Conservation (phyloP, 129 eudicot genomes). For the Centaurea solstitialis region DNA sequence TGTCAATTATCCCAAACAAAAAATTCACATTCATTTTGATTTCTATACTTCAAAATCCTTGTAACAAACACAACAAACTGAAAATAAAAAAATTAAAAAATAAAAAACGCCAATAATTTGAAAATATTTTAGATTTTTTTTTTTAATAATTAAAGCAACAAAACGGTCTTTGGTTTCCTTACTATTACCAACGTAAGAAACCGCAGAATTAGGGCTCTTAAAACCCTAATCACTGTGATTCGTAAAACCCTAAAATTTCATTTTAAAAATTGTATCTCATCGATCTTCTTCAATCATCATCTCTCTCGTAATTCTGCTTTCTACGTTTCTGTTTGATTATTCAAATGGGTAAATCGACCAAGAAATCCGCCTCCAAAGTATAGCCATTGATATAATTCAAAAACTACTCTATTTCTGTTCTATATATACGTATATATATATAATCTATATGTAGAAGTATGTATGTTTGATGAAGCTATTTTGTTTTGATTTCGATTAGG, state of each 20-base stretch:
- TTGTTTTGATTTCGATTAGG: neutral
- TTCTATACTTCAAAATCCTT: too few relatives aligned
- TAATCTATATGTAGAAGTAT: neutral
- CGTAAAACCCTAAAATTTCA: neutral
- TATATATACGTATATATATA: neutral
- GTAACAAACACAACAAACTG: too few relatives aligned
- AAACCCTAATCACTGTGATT: neutral
- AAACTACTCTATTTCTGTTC: neutral
- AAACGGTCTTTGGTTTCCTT: neutral
- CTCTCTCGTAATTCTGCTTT: neutral
- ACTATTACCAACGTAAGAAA: neutral
- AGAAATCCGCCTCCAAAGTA: neutral
- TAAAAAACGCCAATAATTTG: neutral
- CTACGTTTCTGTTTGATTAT: neutral
- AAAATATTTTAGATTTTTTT: too few relatives aligned
- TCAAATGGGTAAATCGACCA: neutral
- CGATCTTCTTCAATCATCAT: neutral
- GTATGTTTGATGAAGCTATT: neutral
- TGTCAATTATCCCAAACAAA: too few relatives aligned
- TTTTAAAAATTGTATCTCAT: neutral
- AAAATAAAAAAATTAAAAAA: too few relatives aligned
- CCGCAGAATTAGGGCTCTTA: neutral
- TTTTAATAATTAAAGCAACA: neutral
- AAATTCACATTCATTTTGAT: too few relatives aligned
- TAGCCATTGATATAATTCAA: too few relatives aligned